These are phyloP conservation scores for Lablab purpureus DNA, from an alignment of 306 rosid species.

Conservation along the genomic window DNA sequence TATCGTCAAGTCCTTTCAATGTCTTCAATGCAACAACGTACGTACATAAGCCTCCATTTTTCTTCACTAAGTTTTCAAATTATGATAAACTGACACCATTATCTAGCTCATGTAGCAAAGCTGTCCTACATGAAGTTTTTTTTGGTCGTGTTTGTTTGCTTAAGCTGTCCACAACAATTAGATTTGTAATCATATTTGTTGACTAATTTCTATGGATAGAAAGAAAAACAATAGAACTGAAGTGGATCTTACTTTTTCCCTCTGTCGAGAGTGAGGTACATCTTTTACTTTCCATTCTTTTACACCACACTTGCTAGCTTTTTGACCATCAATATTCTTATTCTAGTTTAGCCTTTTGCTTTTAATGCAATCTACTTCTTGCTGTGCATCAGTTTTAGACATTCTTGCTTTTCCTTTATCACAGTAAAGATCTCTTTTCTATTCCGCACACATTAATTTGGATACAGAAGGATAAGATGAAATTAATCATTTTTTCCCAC, in stretches of 20 bases:
- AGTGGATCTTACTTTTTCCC: slow-evolving; percentile 54
- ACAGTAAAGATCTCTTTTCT: slow-evolving; percentile 42
- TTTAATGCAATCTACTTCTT: slow-evolving; percentile 57
- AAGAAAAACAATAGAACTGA: slow-evolving; percentile 48
- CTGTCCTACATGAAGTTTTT: slow-evolving; percentile 41
- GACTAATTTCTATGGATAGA: slow-evolving; percentile 60
- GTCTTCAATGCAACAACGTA: slow-evolving; percentile 48
- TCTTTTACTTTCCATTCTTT: slow-evolving; percentile 65
- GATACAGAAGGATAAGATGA: not conserved
- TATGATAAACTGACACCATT: slow-evolving; percentile 41
- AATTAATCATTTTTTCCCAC: not conserved
- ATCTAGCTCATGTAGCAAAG: slow-evolving; percentile 66
- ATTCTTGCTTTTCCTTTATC: slow-evolving; percentile 46
- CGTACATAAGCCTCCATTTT: slow-evolving; percentile 39
- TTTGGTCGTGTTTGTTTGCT: slow-evolving; percentile 40
- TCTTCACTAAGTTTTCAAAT: slow-evolving; percentile 39
- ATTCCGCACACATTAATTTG: slow-evolving; percentile 24
- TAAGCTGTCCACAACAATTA: slow-evolving; percentile 67
- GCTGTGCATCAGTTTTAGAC: slow-evolving; percentile 55
- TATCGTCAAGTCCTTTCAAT: slow-evolving; percentile 55
- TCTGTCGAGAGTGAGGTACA: slow-evolving; percentile 49
- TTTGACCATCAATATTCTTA: slow-evolving; percentile 71
- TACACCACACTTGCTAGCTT: slow-evolving; percentile 56
- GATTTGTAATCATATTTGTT: slow-evolving; percentile 73
- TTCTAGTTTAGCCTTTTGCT: slow-evolving; percentile 52